These are phyloP conservation scores for Silybum marianum DNA, from an alignment of 129 eudicot genomes.

Conservation along the genomic window DNA sequence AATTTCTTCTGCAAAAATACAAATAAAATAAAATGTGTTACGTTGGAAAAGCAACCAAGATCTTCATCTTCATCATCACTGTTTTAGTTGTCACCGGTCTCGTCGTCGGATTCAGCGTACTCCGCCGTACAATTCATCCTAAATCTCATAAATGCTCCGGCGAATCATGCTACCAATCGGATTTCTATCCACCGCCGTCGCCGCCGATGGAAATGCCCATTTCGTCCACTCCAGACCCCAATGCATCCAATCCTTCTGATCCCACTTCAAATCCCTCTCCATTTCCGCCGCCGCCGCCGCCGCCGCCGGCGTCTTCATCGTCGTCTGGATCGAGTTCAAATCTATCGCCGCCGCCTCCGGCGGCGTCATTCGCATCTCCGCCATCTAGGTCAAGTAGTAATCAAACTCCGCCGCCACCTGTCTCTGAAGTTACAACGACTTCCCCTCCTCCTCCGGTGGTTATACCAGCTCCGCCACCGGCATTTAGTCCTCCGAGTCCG, in stretches of 20 bases:
- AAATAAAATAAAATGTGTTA: conserved; percentile 56
- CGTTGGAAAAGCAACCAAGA: conserved; percentile 92
- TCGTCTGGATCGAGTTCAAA: conserved; percentile 6
- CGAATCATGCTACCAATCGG: conserved; percentile 42
- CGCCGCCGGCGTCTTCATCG: not conserved
- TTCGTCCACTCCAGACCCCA: conserved; percentile 14
- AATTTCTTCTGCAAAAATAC: not conserved
- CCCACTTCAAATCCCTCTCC: conserved; percentile 30
- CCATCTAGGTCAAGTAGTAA: conserved; percentile 17
- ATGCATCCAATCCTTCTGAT: conserved; percentile 24
- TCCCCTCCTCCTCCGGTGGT: conserved; percentile 28
- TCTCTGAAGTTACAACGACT: not conserved
- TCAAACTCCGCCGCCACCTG: conserved; percentile 24
- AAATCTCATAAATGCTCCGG: conserved; percentile 48
- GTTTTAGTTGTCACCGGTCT: conserved; percentile 54
- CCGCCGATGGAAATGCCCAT: conserved; percentile 26
- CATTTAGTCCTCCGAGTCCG: conserved; percentile 47
- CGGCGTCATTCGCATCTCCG: conserved; percentile 40
- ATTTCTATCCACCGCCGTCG: conserved; percentile 23
- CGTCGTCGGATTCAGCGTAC: conserved; percentile 51
- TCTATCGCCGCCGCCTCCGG: conserved; percentile 33
- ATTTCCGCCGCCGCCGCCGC: conserved; percentile 38
- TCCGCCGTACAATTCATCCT: conserved; percentile 34
- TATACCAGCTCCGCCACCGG: conserved; percentile 34
- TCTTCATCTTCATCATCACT: conserved; percentile 74